Percentiles rank a stretch among this genome's conserved stretches.
Conservation (phyloP, 257 asterid genomes). For the Solanum lycopersicoides region DNA sequence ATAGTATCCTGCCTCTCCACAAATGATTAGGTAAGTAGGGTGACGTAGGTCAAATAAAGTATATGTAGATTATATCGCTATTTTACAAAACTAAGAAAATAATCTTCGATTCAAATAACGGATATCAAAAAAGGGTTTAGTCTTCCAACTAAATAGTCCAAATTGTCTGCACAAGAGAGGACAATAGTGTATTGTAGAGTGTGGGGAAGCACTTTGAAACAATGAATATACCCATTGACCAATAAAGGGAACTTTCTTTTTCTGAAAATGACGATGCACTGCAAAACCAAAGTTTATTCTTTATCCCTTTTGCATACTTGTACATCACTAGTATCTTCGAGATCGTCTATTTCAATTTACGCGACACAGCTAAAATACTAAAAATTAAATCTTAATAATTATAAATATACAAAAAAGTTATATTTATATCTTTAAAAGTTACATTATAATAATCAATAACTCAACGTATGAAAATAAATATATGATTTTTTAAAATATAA, state of each 20-base stretch:
- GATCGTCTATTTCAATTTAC: too few relatives aligned
- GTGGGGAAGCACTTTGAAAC: slow-evolving; percentile 4
- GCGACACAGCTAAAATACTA: fast-evolving
- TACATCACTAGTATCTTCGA: not conserved
- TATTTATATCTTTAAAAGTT: too few relatives aligned
- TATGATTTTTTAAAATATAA: too few relatives aligned
- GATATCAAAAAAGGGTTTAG: not conserved
- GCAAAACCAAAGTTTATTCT: slow-evolving; percentile 9
- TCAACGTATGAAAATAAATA: too few relatives aligned
- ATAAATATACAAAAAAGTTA: too few relatives aligned
- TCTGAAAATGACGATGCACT: slow-evolving; percentile 21
- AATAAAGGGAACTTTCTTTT: not conserved
- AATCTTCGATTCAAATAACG: not conserved
- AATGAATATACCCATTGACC: slow-evolving; percentile 13
- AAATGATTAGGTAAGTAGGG: not conserved
- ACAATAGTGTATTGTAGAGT: slow-evolving; percentile 5
- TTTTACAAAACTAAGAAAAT: not conserved
- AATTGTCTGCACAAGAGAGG: slow-evolving; percentile 1
- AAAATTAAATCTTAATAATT: too few relatives aligned
- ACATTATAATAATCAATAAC: too few relatives aligned
- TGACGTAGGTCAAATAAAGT: not conserved
- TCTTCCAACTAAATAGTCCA: not conserved
- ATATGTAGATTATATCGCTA: too few relatives aligned
- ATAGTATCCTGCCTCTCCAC: not conserved
- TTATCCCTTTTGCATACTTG: not conserved